Conservation (phyloP, 768 basidiomycete genomes). For the Pleurotus sapidus region DNA sequence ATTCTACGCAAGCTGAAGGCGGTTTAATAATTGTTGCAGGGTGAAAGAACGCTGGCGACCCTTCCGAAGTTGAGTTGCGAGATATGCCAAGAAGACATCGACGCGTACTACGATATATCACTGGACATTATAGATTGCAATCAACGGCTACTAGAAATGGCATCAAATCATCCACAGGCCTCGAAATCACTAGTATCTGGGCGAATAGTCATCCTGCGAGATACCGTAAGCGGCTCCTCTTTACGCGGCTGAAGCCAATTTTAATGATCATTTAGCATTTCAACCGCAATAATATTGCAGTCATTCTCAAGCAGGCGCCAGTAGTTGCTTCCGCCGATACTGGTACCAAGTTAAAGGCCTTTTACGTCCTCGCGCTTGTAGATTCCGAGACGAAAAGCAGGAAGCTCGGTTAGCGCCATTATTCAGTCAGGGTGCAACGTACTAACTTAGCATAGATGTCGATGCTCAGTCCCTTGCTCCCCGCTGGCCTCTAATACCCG, state of each 20-base stretch:
- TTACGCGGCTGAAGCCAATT: not conserved
- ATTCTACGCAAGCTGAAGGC: conserved; percentile 3
- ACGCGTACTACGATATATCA: conserved; percentile 71
- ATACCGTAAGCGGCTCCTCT: conserved; percentile 54
- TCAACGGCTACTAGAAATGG: conserved; percentile 58
- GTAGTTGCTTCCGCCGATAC: conserved; percentile 39
- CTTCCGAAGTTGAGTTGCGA: conserved; percentile 68
- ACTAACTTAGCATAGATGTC: conserved; percentile 42
- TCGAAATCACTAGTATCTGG: conserved; percentile 68
- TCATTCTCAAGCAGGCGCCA: conserved; percentile 67
- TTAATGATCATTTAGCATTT: conserved; percentile 58
- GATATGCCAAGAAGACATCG: conserved; percentile 70
- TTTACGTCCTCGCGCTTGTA: conserved; percentile 72
- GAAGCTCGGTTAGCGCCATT: conserved; percentile 41
- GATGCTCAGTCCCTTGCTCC: conserved; percentile 63
- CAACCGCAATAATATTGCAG: conserved; percentile 59
- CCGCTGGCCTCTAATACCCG: conserved; percentile 67
- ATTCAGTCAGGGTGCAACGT: not conserved
- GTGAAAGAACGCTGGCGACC: conserved; percentile 62
- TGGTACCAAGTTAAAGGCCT: conserved; percentile 51
- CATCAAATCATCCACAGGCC: conserved; percentile 57
- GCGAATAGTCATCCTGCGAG: conserved; percentile 78
- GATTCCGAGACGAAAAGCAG: conserved; percentile 55
- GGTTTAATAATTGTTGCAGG: conserved; percentile 37
- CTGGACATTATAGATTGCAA: conserved; percentile 61